Percentiles rank a stretch among this genome's conserved stretches.
Evolutionary conservation across 495 filamentous ascomycete species (phyloP).

Genomic region (Penicillium flavigenum): DNA sequence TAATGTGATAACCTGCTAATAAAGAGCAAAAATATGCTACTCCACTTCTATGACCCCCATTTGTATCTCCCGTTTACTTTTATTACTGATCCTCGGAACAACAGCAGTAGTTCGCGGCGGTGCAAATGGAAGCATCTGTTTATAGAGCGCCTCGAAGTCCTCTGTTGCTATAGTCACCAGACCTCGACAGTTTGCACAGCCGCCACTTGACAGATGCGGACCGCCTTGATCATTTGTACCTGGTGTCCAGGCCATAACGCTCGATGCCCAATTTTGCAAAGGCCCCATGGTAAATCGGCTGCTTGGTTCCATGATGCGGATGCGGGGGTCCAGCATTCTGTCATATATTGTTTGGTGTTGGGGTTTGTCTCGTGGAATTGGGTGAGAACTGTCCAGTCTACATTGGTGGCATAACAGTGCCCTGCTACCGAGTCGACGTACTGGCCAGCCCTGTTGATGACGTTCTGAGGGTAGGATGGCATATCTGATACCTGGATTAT

Average conservation of each 20-base stretch:
- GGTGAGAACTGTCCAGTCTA: constrained; percentile 52
- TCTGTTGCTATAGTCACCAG: constrained; percentile 42
- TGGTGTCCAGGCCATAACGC: constrained; percentile 54
- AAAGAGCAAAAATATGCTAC: neutral
- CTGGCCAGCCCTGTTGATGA: constrained; percentile 41
- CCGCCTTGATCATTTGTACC: constrained; percentile 52
- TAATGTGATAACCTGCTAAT: neutral
- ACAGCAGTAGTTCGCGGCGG: no score
- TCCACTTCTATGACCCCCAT: constrained; percentile 3
- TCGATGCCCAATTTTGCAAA: constrained; percentile 56
- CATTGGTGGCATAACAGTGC: constrained; percentile 53
- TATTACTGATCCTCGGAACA: neutral
- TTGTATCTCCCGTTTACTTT: neutral
- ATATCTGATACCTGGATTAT: constrained; percentile 22
- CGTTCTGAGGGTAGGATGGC: constrained; percentile 46
- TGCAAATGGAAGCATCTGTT: no score
- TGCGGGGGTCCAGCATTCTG: constrained; percentile 56
- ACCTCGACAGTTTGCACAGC: constrained; percentile 50
- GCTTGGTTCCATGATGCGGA: constrained; percentile 49
- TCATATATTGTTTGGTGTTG: constrained; percentile 53
- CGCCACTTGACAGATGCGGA: constrained; percentile 49
- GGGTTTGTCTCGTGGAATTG: constrained; percentile 50
- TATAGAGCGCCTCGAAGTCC: no score
- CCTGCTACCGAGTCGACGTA: constrained; percentile 52
- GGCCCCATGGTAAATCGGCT: constrained; percentile 55